phyloP scores from a whole-genome alignment of 1,139 yeast genomes.

The Magnusiomyces magnusii region DNA sequence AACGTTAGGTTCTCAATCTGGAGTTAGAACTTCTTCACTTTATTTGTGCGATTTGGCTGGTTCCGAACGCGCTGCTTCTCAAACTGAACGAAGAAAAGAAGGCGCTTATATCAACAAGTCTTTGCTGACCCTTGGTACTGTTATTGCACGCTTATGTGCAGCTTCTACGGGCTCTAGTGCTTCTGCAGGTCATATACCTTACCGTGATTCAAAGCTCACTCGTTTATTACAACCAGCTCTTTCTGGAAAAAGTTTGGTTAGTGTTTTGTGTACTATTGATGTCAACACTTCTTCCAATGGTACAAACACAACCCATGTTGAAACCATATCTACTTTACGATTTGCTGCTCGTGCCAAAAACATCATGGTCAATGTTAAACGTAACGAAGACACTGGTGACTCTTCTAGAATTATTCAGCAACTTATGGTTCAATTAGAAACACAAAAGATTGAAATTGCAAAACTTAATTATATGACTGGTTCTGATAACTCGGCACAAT shows the following conservation, averaged over 20 bases:
- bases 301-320: slow-evolving; percentile 38
- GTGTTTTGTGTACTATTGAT: slow-evolving; percentile 45
- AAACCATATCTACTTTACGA: slow-evolving; percentile 69
- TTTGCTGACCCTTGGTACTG: slow-evolving; percentile 70
- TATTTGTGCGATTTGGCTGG: slow-evolving; percentile 86
- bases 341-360: slow-evolving; percentile 76
- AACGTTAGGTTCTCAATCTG: slow-evolving; percentile 56
- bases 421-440: slow-evolving; percentile 35
- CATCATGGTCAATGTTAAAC: slow-evolving; percentile 60
- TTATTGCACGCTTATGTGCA: slow-evolving; percentile 43
- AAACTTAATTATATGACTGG: slow-evolving; percentile 18
- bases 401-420: slow-evolving; percentile 23
- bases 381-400: slow-evolving; percentile 31
- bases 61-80: slow-evolving; percentile 76
- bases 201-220: slow-evolving; percentile 78
- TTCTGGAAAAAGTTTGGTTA: slow-evolving; percentile 82
- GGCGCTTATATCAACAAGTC: slow-evolving; percentile 80
- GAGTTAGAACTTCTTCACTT: slow-evolving; percentile 66
- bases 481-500: not conserved
- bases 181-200: slow-evolving; percentile 56
- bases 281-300: slow-evolving; percentile 77
- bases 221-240: slow-evolving; percentile 75
- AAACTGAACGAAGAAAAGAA: slow-evolving; percentile 60
- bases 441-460: slow-evolving; percentile 34
- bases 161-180: slow-evolving; percentile 67